These are phyloP conservation scores for Phytophthora meadii DNA, from an alignment of 352 stramenopile genomes.

Conservation along the genomic window DNA sequence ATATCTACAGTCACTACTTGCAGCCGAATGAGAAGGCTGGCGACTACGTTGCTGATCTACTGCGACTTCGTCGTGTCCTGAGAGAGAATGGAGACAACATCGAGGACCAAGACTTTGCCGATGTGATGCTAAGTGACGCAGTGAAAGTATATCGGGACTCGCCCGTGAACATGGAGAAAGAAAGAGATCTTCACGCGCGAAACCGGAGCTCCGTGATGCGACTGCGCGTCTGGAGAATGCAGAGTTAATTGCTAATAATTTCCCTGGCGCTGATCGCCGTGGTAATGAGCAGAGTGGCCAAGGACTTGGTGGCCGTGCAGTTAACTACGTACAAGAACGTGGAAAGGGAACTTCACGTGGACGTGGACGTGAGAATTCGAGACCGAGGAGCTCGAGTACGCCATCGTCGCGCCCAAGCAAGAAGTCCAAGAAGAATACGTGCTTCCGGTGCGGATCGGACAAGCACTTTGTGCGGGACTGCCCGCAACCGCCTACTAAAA, in stretches of 20 bases:
- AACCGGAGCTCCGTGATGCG: background rate
- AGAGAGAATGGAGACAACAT: background rate
- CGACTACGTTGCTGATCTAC: background rate
- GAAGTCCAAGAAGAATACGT: background rate
- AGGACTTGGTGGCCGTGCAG: background rate
- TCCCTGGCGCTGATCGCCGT: background rate
- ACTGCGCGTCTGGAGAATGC: background rate
- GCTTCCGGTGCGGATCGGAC: background rate
- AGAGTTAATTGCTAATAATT: background rate
- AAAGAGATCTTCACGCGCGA: background rate
- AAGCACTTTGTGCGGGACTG: background rate
- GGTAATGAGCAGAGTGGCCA: background rate
- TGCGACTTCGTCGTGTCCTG: background rate
- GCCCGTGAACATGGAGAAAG: background rate
- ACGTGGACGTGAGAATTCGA: background rate
- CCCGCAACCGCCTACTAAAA: background rate
- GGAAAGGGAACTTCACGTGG: background rate
- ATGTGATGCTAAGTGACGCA: background rate
- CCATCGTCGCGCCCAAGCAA: background rate
- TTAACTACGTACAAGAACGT: background rate
- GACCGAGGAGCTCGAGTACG: background rate
- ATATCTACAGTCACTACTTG: background rate
- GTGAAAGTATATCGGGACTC: background rate
- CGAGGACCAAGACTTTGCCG: background rate
- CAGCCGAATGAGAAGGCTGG: background rate